phyloP scores from a whole-genome alignment of 345 rosid genomes.

The Syzygium jambos region DNA sequence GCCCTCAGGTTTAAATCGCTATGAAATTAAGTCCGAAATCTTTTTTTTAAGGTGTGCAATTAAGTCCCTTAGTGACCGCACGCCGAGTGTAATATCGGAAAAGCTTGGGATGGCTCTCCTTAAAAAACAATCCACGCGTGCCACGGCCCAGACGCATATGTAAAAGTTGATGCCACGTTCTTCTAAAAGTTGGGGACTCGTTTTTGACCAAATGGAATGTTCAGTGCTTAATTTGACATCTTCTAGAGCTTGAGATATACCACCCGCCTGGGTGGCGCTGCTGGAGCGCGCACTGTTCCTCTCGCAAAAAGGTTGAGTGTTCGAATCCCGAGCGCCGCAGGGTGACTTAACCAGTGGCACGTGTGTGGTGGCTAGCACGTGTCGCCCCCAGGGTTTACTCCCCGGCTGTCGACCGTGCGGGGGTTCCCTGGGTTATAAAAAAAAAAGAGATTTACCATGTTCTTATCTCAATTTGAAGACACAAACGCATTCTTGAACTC shows the following conservation, averaged over 20 bases:
- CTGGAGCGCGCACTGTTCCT: no score
- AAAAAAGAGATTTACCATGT: not conserved
- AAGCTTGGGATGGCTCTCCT: not conserved
- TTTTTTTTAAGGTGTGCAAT: not conserved
- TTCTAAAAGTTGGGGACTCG: not conserved
- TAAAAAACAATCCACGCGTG: not conserved
- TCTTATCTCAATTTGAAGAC: not conserved
- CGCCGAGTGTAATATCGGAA: not conserved
- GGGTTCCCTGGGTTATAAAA: no score
- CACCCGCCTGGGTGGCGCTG: no score
- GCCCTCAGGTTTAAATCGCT: rapidly evolving
- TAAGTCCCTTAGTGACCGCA: not conserved
- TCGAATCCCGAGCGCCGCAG: no score
- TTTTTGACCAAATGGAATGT: not conserved
- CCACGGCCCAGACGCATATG: not conserved
- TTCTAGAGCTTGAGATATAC: not conserved
- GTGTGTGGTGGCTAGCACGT: no score
- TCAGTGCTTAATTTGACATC: not conserved
- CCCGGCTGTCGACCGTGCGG: no score
- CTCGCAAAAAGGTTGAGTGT: no score
- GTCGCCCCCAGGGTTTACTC: no score
- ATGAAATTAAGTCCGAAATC: not conserved
- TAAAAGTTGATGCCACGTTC: not conserved
- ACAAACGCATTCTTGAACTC: not conserved
- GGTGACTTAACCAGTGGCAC: no score